Evolutionary conservation across 768 basidiomycete species (phyloP).

Genomic region (Pleurotus ostreatus): DNA sequence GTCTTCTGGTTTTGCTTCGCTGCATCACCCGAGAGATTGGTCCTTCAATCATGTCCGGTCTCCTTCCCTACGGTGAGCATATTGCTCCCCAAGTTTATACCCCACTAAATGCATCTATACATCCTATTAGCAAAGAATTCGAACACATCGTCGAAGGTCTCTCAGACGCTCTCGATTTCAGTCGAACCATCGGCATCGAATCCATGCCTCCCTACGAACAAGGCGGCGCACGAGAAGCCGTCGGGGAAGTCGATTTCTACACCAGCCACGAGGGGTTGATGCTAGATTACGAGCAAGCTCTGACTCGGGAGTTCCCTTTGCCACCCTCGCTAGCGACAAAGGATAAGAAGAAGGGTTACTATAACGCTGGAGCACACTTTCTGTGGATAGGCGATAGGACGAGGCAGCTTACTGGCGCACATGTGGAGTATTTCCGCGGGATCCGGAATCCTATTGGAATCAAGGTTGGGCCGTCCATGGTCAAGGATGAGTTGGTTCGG

Average conservation of each 20-base stretch:
- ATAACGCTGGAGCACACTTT: constrained; percentile 93
- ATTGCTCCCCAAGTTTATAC: background rate
- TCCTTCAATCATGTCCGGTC: constrained; percentile 90
- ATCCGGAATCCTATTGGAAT: constrained; percentile 93
- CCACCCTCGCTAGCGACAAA: constrained; percentile 20
- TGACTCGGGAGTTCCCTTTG: constrained; percentile 68
- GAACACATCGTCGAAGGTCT: constrained; percentile 80
- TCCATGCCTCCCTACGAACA: constrained; percentile 58
- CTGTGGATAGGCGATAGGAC: constrained; percentile 98
- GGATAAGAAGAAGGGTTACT: constrained; percentile 42
- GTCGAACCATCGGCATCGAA: constrained; percentile 79
- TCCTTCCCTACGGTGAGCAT: constrained; percentile 59
- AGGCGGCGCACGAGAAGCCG: constrained; percentile 64
- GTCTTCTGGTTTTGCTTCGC: constrained; percentile 89
- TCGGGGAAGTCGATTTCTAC: constrained; percentile 92
- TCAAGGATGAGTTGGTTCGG: constrained; percentile 65
- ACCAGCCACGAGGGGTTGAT: constrained; percentile 94
- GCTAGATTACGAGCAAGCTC: constrained; percentile 88
- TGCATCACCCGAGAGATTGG: constrained; percentile 89
- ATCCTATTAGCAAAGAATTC: constrained; percentile 62
- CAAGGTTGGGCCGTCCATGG: constrained; percentile 93
- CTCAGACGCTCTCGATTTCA: constrained; percentile 91
- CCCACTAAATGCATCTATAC: background rate
- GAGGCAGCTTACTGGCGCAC: constrained; percentile 85
- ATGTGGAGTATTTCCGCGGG: constrained; percentile 93